phyloP scores from a whole-genome alignment of 495 filamentous ascomycete species.

The Oleoguttula mirabilis region DNA sequence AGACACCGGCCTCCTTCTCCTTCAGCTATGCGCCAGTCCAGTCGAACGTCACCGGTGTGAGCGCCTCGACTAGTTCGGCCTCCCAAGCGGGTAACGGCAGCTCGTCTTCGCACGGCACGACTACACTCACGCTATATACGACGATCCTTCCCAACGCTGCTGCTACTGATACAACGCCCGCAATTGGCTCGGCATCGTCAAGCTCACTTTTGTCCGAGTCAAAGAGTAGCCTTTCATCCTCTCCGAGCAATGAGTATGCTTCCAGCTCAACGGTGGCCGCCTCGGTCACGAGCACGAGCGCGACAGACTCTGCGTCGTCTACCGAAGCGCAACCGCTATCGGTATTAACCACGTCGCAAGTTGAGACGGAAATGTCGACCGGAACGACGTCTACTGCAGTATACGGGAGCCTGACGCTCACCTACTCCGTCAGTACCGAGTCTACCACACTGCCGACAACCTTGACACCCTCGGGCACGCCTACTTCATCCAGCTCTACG shows the following conservation, averaged over 20 bases:
- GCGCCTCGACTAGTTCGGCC: no score
- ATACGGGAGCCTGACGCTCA: neutral
- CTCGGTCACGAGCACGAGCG: no score
- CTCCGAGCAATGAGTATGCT: no score
- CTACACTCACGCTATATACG: constrained; percentile 9
- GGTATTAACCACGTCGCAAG: neutral
- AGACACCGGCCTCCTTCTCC: constrained; percentile 1
- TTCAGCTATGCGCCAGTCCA: constrained; percentile 14
- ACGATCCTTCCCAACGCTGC: neutral
- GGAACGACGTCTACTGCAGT: neutral
- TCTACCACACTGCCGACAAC: neutral
- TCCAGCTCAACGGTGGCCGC: neutral
- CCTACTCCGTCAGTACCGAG: constrained; percentile 1
- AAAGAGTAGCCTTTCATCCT: no score
- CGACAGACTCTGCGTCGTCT: no score
- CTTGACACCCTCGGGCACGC: neutral
- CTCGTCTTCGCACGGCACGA: neutral
- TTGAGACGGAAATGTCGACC: neutral
- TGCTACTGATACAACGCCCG: no score
- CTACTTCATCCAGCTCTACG: no score
- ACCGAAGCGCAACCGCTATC: no score
- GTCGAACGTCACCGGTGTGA: no score
- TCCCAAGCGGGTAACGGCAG: neutral
- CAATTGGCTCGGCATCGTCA: no score
- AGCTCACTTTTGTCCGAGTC: no score